phyloP scores from a whole-genome alignment of 371 early-diverging fungal species.

The Apophysomyces elegans region DNA sequence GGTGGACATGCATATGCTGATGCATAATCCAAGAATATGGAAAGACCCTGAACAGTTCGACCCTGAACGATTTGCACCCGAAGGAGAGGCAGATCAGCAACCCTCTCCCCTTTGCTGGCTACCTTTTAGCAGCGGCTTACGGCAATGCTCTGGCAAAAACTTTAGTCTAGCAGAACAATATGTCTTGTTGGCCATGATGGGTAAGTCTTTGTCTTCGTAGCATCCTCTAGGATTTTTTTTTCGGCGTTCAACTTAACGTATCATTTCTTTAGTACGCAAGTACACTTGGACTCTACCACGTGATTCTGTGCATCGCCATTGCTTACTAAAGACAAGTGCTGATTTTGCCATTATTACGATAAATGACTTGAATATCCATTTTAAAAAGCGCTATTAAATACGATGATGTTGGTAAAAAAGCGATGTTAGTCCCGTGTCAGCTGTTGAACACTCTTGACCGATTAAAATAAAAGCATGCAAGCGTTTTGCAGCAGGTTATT shows the following conservation, averaged over 20 bases:
- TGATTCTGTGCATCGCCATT: constrained; percentile 15
- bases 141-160: constrained; percentile 25
- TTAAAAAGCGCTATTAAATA: constrained; percentile 12
- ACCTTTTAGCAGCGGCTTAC: constrained; percentile 19
- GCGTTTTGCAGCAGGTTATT: too few relatives aligned
- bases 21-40: constrained; percentile 30
- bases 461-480: too few relatives aligned
- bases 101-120: constrained; percentile 11
- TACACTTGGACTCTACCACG: constrained; percentile 18
- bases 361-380: constrained; percentile 8
- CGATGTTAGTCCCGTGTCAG: too few relatives aligned
- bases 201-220: constrained; percentile 19
- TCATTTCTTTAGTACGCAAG: constrained; percentile 16
- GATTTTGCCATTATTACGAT: background rate
- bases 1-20: constrained; percentile 22
- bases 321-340: constrained; percentile 10
- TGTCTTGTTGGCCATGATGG: constrained; percentile 19
- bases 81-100: constrained; percentile 22
- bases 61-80: constrained; percentile 30
- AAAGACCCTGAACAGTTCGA: constrained; percentile 25
- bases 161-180: constrained; percentile 25
- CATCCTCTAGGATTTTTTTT: background rate
- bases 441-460: too few relatives aligned
- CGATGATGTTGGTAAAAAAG: too few relatives aligned
- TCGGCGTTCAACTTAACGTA: background rate